A percentile compares a stretch with the other conserved stretches of the same genome.
Conservation (phyloP, 495 filamentous ascomycete genomes). For the Sabuloglossum arenarium region DNA sequence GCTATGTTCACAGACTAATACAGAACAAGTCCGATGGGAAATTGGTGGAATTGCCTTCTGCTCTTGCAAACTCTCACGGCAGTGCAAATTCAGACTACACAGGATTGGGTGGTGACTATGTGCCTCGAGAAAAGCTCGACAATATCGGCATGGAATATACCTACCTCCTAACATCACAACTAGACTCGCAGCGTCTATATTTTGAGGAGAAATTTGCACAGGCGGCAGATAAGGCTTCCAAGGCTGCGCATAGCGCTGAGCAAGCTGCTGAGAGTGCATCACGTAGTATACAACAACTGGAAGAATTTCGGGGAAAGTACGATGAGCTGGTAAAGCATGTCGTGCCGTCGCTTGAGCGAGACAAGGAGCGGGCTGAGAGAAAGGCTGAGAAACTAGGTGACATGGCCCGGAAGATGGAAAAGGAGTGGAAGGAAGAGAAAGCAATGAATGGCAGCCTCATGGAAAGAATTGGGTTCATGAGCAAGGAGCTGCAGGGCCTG, state of each 20-base stretch:
- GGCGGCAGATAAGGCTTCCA: conserved; percentile 73
- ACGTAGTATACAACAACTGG: conserved; percentile 28
- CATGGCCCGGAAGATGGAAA: conserved; percentile 53
- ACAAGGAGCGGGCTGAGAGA: conserved; percentile 42
- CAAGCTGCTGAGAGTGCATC: conserved; percentile 33
- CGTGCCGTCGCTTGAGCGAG: conserved; percentile 45
- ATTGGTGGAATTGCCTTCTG: conserved; percentile 57
- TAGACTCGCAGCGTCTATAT: conserved; percentile 80
- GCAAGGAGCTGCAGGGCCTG: conserved; percentile 27
- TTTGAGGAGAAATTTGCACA: conserved; percentile 88
- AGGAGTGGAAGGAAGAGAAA: conserved; percentile 74
- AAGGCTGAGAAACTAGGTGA: conserved; percentile 49
- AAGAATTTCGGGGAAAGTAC: conserved; percentile 32
- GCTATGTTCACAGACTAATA: conserved; percentile 88
- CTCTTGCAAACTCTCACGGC: conserved; percentile 9
- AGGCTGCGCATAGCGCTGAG: conserved; percentile 44
- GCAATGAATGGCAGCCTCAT: conserved; percentile 59
- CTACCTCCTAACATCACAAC: conserved; percentile 72
- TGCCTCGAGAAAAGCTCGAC: conserved; percentile 80
- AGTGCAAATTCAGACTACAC: conserved; percentile 11
- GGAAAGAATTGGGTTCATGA: conserved; percentile 47
- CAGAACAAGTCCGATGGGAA: conserved; percentile 82
- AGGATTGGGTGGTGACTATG: conserved; percentile 36
- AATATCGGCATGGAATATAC: conserved; percentile 86
- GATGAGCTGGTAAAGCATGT: conserved; percentile 32